Evolutionary conservation across 257 asterid genomes (phyloP).

Genomic region (Solanum commersonii): DNA sequence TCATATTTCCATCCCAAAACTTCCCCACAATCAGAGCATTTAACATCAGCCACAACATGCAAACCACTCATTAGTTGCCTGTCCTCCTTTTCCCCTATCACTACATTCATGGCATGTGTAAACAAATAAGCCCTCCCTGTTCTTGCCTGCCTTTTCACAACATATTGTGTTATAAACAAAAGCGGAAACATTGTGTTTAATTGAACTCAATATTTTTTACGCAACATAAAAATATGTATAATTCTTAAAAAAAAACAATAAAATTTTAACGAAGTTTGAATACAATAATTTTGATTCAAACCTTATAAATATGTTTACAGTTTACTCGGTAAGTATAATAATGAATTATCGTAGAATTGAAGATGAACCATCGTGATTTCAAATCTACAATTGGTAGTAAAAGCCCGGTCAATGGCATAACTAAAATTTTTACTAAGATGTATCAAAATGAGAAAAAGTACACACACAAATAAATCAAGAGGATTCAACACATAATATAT

Average conservation of each 20-base stretch:
- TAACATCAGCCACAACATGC: conserved; percentile 46
- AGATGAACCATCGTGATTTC: background rate
- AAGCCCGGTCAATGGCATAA: background rate
- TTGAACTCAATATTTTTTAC: background rate
- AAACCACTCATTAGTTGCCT: conserved; percentile 43
- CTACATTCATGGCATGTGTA: conserved; percentile 33
- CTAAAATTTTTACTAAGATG: background rate
- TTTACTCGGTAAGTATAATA: background rate
- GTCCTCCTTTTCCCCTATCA: conserved; percentile 28
- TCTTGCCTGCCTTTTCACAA: conserved; percentile 19
- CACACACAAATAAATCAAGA: background rate
- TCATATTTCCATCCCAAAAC: conserved; percentile 57
- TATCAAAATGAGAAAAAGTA: background rate
- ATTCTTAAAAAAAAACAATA: no score
- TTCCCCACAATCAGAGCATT: conserved; percentile 43
- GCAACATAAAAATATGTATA: background rate
- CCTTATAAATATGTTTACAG: no score
- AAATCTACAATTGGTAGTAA: background rate
- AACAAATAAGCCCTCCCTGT: conserved; percentile 52
- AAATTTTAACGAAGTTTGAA: no score
- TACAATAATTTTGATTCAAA: no score
- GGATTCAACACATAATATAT: background rate
- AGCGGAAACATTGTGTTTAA: accelerated
- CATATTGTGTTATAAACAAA: background rate
- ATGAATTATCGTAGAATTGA: background rate